These are phyloP conservation scores for Meripilus lineatus DNA, from an alignment of 1,284 basidiomycete species.

Conservation along the genomic window DNA sequence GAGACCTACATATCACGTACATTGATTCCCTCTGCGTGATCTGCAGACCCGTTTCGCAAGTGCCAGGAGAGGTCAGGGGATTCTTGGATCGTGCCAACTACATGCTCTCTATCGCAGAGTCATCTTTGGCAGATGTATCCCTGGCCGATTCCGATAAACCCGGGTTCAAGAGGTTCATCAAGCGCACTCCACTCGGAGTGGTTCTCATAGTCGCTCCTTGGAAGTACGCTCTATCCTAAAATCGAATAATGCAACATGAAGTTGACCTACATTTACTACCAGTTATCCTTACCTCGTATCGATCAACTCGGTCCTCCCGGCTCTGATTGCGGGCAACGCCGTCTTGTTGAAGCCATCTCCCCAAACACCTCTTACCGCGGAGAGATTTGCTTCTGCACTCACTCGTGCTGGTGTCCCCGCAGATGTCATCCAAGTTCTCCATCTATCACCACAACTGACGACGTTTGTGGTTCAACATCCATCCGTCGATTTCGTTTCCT, in stretches of 20 bases:
- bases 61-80: conserved; percentile 76
- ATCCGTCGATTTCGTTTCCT: conserved; percentile 77
- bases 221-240: conserved; percentile 56
- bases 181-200: conserved; percentile 82
- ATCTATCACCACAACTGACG: conserved; percentile 68
- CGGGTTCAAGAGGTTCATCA: conserved; percentile 80
- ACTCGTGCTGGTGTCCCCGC: conserved; percentile 72
- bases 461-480: conserved; percentile 63
- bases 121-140: conserved; percentile 71
- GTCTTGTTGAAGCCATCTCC: conserved; percentile 93
- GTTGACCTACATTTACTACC: conserved; percentile 10
- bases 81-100: conserved; percentile 80
- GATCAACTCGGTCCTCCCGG: conserved; percentile 88
- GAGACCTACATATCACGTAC: too few species aligned
- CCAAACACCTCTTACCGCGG: conserved; percentile 86
- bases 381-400: conserved; percentile 72
- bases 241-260: not conserved
- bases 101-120: conserved; percentile 80
- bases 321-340: conserved; percentile 83
- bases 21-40: too few species aligned
- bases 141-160: conserved; percentile 76
- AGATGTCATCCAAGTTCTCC: conserved; percentile 76
- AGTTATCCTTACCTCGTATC: conserved; percentile 88
- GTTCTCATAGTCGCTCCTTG: conserved; percentile 85
- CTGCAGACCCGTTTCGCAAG: conserved; percentile 71